These are phyloP conservation scores for Phytopythium ostracodes DNA, from an alignment of 352 stramenopile genomes.

Conservation along the genomic window DNA sequence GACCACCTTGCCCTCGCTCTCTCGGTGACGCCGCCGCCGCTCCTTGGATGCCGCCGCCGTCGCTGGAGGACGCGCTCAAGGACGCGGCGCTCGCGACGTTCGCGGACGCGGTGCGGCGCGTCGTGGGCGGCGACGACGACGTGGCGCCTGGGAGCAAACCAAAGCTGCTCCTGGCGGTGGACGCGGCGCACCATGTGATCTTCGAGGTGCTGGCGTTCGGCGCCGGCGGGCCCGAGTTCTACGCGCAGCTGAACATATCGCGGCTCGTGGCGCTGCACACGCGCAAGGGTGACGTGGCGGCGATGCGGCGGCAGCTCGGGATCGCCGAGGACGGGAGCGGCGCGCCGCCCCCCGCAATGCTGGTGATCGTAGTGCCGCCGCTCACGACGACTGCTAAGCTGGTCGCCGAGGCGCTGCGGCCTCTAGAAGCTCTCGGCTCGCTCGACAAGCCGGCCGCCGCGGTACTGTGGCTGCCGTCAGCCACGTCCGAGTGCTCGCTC, in stretches of 20 bases:
- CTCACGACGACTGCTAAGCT: constrained; percentile 43
- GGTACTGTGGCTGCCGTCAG: constrained; percentile 59
- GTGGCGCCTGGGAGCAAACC: not conserved
- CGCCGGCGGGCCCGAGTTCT: constrained; percentile 60
- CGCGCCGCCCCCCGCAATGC: constrained; percentile 2
- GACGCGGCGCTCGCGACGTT: constrained; percentile 48
- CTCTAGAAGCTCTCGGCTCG: constrained; percentile 18
- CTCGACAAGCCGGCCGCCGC: constrained; percentile 18
- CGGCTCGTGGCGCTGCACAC: constrained; percentile 48
- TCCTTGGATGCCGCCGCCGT: not conserved
- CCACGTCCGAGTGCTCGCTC: constrained; percentile 49
- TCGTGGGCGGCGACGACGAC: constrained; percentile 5
- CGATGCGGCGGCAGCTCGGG: constrained; percentile 35
- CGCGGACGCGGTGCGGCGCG: constrained; percentile 20
- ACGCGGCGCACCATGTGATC: constrained; percentile 48
- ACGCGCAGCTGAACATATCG: constrained; percentile 42
- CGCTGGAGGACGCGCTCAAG: constrained; percentile 49
- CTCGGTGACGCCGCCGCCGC: no score
- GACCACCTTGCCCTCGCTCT: no score
- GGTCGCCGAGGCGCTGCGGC: constrained; percentile 36
- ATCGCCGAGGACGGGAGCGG: constrained; percentile 12
- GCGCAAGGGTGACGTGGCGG: constrained; percentile 16
- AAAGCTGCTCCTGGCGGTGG: constrained; percentile 44
- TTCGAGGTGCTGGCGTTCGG: constrained; percentile 69
- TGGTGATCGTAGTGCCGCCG: constrained; percentile 58